Evolutionary conservation across 139 green algal genomes (phyloP).

Genomic region (Chlamydomonas asymmetrica): DNA sequence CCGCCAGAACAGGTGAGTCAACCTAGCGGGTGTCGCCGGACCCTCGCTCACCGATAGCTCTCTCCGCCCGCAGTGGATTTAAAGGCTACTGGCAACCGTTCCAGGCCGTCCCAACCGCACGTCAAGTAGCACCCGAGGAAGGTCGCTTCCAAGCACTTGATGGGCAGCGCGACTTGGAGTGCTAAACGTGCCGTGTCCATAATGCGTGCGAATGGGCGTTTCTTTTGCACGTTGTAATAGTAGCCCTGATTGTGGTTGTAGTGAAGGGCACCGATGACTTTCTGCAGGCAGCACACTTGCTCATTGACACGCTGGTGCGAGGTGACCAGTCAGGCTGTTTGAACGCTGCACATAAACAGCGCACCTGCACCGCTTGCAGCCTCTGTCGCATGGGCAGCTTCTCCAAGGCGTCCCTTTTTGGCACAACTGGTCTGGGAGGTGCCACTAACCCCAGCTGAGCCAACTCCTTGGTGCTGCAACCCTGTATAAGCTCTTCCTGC

Average conservation of each 20-base stretch:
- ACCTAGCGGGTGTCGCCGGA: not conserved
- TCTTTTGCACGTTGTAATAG: constrained; percentile 61
- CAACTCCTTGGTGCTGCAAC: constrained; percentile 41
- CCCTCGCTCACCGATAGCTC: constrained; percentile 32
- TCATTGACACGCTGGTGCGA: not conserved
- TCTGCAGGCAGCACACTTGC: constrained; percentile 24
- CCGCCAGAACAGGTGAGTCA: not conserved
- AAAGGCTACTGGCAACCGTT: constrained; percentile 62
- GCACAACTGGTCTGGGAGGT: constrained; percentile 32
- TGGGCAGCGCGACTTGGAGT: constrained; percentile 52
- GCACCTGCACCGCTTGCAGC: constrained; percentile 39
- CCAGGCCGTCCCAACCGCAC: constrained; percentile 43
- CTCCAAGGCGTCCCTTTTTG: constrained; percentile 3
- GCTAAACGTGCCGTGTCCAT: constrained; percentile 56
- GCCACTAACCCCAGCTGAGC: constrained; percentile 40
- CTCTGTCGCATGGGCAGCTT: constrained; percentile 23
- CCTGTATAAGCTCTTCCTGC: constrained; percentile 24
- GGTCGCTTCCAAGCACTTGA: constrained; percentile 54
- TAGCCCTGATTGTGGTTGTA: constrained; percentile 64
- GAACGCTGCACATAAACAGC: not conserved
- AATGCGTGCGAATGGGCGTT: constrained; percentile 49
- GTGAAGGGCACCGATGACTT: constrained; percentile 49
- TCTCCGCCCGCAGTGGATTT: constrained; percentile 46
- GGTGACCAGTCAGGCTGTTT: not conserved
- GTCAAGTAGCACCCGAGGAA: constrained; percentile 55